Evolutionary conservation across 1,139 yeast genomes (phyloP).

Genomic region (Magnusiomyces suaveolens): DNA sequence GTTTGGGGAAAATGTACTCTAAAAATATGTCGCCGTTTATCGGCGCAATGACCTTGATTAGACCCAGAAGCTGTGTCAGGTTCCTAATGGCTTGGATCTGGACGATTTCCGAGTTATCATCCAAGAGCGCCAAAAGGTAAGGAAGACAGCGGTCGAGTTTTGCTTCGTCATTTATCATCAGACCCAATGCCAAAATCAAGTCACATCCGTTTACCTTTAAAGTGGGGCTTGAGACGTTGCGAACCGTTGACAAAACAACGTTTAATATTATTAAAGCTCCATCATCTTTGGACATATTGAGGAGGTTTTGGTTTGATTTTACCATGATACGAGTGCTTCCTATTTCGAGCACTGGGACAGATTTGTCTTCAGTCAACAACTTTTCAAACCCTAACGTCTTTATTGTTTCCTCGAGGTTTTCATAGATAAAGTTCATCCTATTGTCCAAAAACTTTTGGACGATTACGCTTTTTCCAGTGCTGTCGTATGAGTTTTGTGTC

Average conservation of each 20-base stretch:
- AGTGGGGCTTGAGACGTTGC: constrained; percentile 53
- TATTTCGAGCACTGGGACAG: constrained; percentile 34
- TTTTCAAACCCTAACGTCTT: constrained; percentile 10
- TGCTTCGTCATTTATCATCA: constrained; percentile 67
- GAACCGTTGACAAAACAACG: constrained; percentile 52
- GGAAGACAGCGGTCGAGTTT: constrained; percentile 83
- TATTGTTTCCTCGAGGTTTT: constrained; percentile 35
- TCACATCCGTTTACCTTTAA: constrained; percentile 68
- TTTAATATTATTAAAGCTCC: constrained; percentile 58
- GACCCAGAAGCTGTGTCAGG: constrained; percentile 45
- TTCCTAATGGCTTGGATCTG: constrained; percentile 38
- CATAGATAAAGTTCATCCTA: constrained; percentile 11
- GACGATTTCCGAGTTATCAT: constrained; percentile 48
- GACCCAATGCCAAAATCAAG: constrained; percentile 65
- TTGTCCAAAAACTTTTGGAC: constrained; percentile 12
- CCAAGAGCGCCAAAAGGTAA: constrained; percentile 50
- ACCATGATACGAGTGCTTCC: constrained; percentile 36
- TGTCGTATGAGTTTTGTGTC: constrained; percentile 16
- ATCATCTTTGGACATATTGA: constrained; percentile 33
- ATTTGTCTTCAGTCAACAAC: constrained; percentile 8
- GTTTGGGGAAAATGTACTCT: constrained; percentile 71
- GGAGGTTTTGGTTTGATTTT: constrained; percentile 19
- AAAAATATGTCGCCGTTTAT: constrained; percentile 67
- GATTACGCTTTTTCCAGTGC: constrained; percentile 2
- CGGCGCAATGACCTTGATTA: constrained; percentile 63